Percentiles rank a stretch among this genome's conserved stretches.
Conservation (phyloP, 768 basidiomycete species). For the Kwoniella europaea region DNA sequence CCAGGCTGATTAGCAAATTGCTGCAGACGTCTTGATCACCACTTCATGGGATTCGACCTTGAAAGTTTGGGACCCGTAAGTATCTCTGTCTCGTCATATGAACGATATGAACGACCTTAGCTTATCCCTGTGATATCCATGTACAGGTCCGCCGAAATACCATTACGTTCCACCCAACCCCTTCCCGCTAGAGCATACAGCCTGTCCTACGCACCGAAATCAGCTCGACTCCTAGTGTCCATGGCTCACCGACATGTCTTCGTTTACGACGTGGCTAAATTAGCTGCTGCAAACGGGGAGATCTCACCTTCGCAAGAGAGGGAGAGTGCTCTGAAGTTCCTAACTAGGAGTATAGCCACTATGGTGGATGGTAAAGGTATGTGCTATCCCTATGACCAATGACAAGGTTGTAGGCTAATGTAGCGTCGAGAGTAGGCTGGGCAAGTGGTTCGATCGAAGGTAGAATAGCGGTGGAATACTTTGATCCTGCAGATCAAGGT, state of each 20-base stretch:
- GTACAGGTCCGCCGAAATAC: constrained; percentile 57
- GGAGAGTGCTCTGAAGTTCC: constrained; percentile 92
- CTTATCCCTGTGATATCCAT: constrained; percentile 61
- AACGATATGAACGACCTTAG: not conserved
- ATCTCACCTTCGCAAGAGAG: constrained; percentile 73
- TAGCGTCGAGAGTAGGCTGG: constrained; percentile 66
- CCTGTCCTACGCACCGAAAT: constrained; percentile 70
- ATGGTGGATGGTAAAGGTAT: constrained; percentile 91
- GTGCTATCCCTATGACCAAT: constrained; percentile 25
- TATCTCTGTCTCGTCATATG: not conserved
- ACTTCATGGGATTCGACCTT: constrained; percentile 92
- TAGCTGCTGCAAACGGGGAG: constrained; percentile 59
- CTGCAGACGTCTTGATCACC: constrained; percentile 72
- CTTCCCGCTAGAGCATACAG: constrained; percentile 85
- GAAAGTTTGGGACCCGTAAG: constrained; percentile 77
- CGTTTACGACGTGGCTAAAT: constrained; percentile 83
- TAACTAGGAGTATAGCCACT: constrained; percentile 87
- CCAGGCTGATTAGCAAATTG: too few relatives aligned
- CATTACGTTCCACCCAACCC: constrained; percentile 67
- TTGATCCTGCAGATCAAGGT: constrained; percentile 83
- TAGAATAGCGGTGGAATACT: constrained; percentile 95
- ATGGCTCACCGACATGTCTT: constrained; percentile 90
- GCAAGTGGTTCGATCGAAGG: constrained; percentile 94
- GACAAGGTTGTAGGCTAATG: constrained; percentile 7
- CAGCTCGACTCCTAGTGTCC: constrained; percentile 81